These are phyloP conservation scores for Tephrocybe sp. DNA, from an alignment of 768 basidiomycete species.

Conservation along the genomic window DNA sequence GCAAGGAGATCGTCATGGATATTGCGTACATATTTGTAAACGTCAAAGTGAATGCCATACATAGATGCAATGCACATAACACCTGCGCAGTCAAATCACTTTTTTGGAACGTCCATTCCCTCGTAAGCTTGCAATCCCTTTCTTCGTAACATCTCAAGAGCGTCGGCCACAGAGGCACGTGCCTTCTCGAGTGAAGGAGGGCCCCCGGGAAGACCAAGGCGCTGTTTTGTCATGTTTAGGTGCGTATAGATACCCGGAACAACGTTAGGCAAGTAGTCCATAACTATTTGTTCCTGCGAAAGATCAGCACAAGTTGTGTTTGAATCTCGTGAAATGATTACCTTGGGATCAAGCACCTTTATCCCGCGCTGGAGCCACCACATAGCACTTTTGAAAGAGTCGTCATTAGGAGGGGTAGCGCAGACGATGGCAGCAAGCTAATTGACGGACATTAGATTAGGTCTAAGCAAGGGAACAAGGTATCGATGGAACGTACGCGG, in stretches of 20 bases:
- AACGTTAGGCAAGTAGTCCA: conserved; percentile 80
- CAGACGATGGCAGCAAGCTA: conserved; percentile 76
- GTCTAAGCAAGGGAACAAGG: neutral
- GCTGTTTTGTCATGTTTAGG: conserved; percentile 78
- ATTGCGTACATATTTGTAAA: too few relatives aligned
- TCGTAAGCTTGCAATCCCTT: conserved; percentile 31
- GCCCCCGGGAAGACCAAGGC: conserved; percentile 72
- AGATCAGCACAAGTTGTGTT: conserved; percentile 7
- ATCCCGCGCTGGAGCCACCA: conserved; percentile 88
- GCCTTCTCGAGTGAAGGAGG: conserved; percentile 67
- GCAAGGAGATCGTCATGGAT: too few relatives aligned
- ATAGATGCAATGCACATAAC: neutral
- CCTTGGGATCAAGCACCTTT: conserved; percentile 69
- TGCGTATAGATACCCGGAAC: conserved; percentile 77
- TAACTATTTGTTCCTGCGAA: conserved; percentile 72
- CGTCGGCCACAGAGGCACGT: conserved; percentile 63
- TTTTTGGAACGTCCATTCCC: conserved; percentile 19
- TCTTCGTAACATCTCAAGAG: conserved; percentile 69
- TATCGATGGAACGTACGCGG: conserved; percentile 53
- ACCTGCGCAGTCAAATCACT: conserved; percentile 6
- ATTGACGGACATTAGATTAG: conserved; percentile 7
- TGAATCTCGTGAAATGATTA: conserved; percentile 29
- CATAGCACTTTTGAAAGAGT: conserved; percentile 76
- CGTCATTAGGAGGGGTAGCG: conserved; percentile 76
- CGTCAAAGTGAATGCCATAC: neutral